Evolutionary conservation across 257 asterid genomes (phyloP).

Genomic region (Verbascum thapsus): DNA sequence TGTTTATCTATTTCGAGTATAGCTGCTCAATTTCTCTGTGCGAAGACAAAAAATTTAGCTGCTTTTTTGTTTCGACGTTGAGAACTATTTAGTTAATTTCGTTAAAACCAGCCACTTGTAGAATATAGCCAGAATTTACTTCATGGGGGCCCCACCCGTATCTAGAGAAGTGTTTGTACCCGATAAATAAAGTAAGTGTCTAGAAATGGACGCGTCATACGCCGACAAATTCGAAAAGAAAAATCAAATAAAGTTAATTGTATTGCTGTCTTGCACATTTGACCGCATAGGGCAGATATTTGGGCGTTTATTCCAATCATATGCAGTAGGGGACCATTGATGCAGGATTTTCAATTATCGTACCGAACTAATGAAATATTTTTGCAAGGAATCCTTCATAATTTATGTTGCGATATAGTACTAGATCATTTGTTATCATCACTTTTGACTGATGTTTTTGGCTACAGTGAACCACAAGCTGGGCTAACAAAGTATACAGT

Average conservation of each 20-base stretch:
- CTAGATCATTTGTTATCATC: too few species aligned
- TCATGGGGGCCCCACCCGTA: not conserved
- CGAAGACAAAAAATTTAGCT: not conserved
- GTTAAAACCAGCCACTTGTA: not conserved
- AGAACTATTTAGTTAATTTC: not conserved
- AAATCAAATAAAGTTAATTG: not conserved
- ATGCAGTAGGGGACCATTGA: not conserved
- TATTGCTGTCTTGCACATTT: not conserved
- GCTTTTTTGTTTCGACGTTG: conserved; percentile 2
- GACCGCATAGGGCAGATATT: not conserved
- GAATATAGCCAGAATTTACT: not conserved
- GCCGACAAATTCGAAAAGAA: not conserved
- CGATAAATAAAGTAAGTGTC: not conserved
- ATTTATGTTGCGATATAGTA: not conserved
- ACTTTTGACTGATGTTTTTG: too few species aligned
- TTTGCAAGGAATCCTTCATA: not conserved
- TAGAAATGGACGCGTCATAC: not conserved
- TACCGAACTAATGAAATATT: not conserved
- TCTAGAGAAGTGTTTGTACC: not conserved
- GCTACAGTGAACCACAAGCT: too few species aligned
- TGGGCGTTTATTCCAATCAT: conserved; percentile 17
- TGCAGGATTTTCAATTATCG: not conserved
- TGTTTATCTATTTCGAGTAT: not conserved
- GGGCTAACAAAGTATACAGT: too few species aligned
- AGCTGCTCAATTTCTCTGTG: not conserved